These are phyloP conservation scores for Vickermania ingenoplastis DNA, from an alignment of 208 protist species.

Conservation along the genomic window DNA sequence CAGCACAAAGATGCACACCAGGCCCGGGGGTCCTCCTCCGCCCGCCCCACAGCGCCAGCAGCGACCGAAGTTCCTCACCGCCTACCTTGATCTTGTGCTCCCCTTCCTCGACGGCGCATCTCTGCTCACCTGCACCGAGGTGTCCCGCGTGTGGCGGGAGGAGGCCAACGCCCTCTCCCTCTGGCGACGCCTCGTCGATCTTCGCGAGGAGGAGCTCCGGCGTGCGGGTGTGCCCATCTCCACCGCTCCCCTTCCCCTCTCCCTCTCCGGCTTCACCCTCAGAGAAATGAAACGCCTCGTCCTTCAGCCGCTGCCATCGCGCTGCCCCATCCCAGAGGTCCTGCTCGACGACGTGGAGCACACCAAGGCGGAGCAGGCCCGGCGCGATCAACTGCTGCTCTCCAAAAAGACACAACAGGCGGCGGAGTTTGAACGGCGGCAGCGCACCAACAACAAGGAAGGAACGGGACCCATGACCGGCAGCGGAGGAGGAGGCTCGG, in stretches of 20 bases:
- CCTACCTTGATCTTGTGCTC: constrained; percentile 4
- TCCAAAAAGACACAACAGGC: neutral
- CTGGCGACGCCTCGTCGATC: constrained; percentile 1
- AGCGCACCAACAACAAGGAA: too few relatives aligned
- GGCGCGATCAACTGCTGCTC: neutral
- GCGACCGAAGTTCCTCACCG: constrained; percentile 3
- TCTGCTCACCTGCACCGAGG: neutral
- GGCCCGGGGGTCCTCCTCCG: neutral
- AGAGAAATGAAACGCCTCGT: neutral
- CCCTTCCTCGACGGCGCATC: neutral
- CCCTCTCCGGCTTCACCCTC: neutral
- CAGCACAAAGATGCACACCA: neutral
- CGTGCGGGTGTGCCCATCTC: neutral
- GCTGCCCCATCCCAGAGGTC: neutral
- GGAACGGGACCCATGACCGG: too few relatives aligned
- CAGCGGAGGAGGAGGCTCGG: too few relatives aligned
- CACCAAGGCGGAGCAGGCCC: neutral
- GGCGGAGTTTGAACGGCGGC: neutral
- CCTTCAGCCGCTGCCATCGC: neutral
- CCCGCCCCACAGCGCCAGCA: constrained; percentile 3
- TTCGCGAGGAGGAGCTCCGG: neutral
- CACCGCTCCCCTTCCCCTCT: neutral
- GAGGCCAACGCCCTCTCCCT: neutral
- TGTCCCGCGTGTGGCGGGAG: constrained; percentile 3
- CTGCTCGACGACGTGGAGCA: neutral